Percentiles rank a stretch among this genome's conserved stretches.
Evolutionary conservation across 495 filamentous ascomycete species (phyloP).

Genomic region (Penicillium longicatenatum): DNA sequence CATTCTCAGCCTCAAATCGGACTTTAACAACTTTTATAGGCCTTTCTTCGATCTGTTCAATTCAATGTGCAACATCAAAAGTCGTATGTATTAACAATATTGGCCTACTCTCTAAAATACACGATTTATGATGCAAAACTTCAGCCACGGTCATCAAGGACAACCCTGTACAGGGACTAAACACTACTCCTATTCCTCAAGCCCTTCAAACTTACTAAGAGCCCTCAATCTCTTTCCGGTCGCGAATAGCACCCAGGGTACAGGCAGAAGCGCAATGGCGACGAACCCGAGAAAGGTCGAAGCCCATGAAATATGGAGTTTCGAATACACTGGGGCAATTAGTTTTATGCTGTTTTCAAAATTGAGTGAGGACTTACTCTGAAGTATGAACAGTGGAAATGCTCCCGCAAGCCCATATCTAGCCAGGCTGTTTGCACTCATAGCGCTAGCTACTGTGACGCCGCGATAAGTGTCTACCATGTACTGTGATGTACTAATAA

Average conservation of each 20-base stretch:
- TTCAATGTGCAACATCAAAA: too few relatives aligned
- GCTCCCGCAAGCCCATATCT: constrained; percentile 62
- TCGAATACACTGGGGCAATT: constrained; percentile 51
- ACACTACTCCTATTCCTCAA: background rate
- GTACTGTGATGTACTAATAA: constrained; percentile 51
- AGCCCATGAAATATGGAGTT: constrained; percentile 60
- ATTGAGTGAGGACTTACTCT: constrained; percentile 42
- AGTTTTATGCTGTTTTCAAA: background rate
- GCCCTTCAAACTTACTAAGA: constrained; percentile 20
- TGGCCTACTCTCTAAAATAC: too few relatives aligned
- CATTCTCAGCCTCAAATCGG: background rate
- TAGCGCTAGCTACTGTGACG: constrained; percentile 25
- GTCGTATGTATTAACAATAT: too few relatives aligned
- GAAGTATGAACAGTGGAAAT: constrained; percentile 66
- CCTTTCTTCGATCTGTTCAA: too few relatives aligned
- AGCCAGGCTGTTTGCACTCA: constrained; percentile 56
- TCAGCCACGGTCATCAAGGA: background rate
- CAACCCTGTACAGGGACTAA: background rate
- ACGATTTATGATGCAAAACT: too few relatives aligned
- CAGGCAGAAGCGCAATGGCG: constrained; percentile 54
- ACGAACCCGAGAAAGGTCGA: constrained; percentile 60
- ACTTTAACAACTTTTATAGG: background rate
- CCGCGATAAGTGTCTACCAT: constrained; percentile 59
- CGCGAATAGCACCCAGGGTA: constrained; percentile 44
- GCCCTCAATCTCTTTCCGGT: constrained; percentile 16